These are phyloP conservation scores for Closterium sp. DNA, from an alignment of 139 green algal genomes.

Conservation along the genomic window DNA sequence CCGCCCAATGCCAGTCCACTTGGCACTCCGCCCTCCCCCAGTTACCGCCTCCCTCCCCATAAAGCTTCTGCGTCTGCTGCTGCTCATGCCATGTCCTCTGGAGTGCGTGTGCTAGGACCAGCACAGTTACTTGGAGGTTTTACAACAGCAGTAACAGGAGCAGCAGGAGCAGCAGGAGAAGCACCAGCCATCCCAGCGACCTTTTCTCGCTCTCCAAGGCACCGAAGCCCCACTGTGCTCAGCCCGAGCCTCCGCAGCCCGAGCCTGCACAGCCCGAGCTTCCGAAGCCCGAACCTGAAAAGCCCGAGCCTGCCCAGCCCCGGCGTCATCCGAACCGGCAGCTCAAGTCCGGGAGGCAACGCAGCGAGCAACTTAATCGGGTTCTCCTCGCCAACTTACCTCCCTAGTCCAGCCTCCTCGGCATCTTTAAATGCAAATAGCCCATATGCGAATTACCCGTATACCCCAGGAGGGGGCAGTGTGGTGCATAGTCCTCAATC, in stretches of 20 bases:
- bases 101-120: not conserved
- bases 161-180: not conserved
- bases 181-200: not conserved
- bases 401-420: not conserved
- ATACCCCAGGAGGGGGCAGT: not conserved
- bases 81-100: not conserved
- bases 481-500: not conserved
- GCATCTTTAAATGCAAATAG: not conserved
- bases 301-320: not conserved
- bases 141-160: not conserved
- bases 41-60: not conserved
- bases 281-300: not conserved
- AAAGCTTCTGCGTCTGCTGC: not conserved
- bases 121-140: too few species aligned
- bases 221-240: not conserved
- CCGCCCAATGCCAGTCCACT: not conserved
- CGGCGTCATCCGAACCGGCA: not conserved
- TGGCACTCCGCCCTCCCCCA: not conserved
- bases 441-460: not conserved
- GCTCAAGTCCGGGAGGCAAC: not conserved
- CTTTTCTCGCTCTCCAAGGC: not conserved
- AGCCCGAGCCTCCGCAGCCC: not conserved
- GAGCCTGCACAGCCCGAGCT: not conserved
- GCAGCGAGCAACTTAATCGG: not conserved
- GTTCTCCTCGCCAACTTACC: not conserved